phyloP scores from a whole-genome alignment of 257 asterid genomes.

The Solanum verrucosum region DNA sequence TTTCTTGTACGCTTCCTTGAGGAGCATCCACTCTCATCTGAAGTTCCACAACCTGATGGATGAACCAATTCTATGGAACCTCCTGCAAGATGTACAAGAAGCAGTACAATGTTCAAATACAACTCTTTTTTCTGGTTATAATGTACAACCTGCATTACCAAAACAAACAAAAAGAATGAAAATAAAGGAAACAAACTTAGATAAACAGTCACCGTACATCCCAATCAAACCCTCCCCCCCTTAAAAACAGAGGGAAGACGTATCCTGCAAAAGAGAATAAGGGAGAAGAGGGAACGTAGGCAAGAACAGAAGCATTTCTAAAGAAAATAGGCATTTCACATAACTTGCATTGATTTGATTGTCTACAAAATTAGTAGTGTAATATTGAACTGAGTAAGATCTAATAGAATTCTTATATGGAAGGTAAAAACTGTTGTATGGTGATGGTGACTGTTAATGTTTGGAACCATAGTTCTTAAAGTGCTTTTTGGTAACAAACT shows the following conservation, averaged over 20 bases:
- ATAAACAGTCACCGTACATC: not conserved
- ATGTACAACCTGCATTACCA: not conserved
- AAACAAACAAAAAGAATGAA: not conserved
- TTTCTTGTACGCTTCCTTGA: conserved; percentile 57
- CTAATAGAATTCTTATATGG: not conserved
- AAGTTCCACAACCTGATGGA: conserved; percentile 50
- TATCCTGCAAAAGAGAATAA: not conserved
- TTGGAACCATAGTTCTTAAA: not conserved
- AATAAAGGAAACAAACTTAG: not conserved
- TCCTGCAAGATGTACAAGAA: conserved; percentile 25
- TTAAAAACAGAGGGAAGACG: not conserved
- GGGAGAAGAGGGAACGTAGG: not conserved
- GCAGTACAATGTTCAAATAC: not conserved
- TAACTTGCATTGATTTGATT: not conserved
- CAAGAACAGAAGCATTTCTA: not conserved
- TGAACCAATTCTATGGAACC: conserved; percentile 27
- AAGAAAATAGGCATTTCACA: not conserved
- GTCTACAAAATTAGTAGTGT: not conserved
- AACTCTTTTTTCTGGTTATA: not conserved
- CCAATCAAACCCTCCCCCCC: not conserved
- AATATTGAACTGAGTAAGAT: not conserved
- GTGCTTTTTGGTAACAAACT: not conserved
- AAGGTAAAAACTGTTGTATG: not conserved
- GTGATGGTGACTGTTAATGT: not conserved
- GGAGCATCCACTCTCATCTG: conserved; percentile 23